A percentile compares a stretch with the other conserved stretches of the same genome.
These are phyloP conservation scores for Smittium culicis DNA, from an alignment of 371 early-diverging fungal species.

Conservation along the genomic window DNA sequence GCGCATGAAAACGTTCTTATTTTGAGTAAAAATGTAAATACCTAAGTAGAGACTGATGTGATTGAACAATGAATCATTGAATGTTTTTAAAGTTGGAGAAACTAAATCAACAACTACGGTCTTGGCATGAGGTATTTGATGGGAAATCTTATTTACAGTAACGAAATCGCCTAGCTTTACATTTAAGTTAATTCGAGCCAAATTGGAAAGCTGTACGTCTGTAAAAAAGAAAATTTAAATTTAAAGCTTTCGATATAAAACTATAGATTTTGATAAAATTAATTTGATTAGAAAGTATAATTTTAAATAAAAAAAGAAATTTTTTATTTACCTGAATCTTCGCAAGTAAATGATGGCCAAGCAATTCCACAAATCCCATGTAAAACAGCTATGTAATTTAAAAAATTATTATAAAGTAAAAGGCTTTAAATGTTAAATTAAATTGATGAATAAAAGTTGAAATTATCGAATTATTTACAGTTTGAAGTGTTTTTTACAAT, in stretches of 20 bases:
- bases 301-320: too few relatives aligned
- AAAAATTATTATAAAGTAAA: too few relatives aligned
- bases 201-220: constrained; percentile 18
- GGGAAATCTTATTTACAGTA: constrained; percentile 12
- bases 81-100: neutral
- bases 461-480: neutral
- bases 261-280: too few relatives aligned
- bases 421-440: too few relatives aligned
- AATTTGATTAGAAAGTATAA: too few relatives aligned
- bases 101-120: constrained; percentile 11
- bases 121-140: constrained; percentile 9
- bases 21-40: too few relatives aligned
- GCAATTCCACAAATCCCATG: constrained; percentile 16
- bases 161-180: constrained; percentile 20
- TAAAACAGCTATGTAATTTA: too few relatives aligned
- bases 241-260: too few relatives aligned
- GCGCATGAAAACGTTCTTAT: too few relatives aligned
- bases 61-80: neutral
- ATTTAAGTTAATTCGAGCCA: constrained; percentile 17
- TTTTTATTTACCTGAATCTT: neutral
- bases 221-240: too few relatives aligned
- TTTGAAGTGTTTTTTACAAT: neutral
- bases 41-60: neutral
- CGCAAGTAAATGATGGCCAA: constrained; percentile 24
- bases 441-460: too few relatives aligned